phyloP scores from a whole-genome alignment of 768 basidiomycete species.

The Tubosaeta sp. region DNA sequence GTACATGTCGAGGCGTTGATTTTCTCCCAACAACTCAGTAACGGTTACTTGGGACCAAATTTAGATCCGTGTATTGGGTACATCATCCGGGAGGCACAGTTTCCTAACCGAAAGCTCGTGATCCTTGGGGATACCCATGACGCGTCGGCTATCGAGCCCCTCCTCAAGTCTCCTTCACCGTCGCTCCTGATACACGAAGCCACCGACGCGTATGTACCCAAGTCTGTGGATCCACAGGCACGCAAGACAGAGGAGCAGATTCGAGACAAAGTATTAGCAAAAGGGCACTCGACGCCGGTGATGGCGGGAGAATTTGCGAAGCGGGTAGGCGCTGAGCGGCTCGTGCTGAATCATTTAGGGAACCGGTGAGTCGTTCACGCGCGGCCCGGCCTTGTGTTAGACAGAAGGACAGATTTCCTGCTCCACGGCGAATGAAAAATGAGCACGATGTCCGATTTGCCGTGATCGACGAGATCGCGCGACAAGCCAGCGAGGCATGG shows the following conservation, averaged over 20 bases:
- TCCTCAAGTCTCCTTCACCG: slow-evolving; percentile 45
- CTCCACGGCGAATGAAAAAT: slow-evolving; percentile 37
- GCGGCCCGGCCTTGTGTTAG: background rate
- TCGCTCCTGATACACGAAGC: slow-evolving; percentile 84
- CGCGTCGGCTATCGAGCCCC: slow-evolving; percentile 52
- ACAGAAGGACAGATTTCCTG: slow-evolving; percentile 44
- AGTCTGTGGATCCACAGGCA: slow-evolving; percentile 45
- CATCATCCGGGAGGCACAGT: slow-evolving; percentile 56
- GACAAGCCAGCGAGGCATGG: slow-evolving; percentile 62
- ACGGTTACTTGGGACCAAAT: background rate
- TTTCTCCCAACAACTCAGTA: background rate
- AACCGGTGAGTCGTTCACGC: slow-evolving; percentile 42
- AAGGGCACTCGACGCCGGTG: slow-evolving; percentile 74
- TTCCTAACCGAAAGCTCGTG: slow-evolving; percentile 56
- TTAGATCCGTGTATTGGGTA: slow-evolving; percentile 79
- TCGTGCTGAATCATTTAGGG: slow-evolving; percentile 79
- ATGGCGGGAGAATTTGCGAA: slow-evolving; percentile 79
- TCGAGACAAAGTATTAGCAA: slow-evolving; percentile 47
- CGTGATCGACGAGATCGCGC: slow-evolving; percentile 57
- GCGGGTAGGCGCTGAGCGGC: slow-evolving; percentile 48
- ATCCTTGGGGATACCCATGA: slow-evolving; percentile 79
- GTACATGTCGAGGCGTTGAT: slow-evolving; percentile 11
- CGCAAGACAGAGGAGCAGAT: slow-evolving; percentile 41
- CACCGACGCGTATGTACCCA: slow-evolving; percentile 69
- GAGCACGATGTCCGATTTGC: slow-evolving; percentile 32